Evolutionary conservation across 306 rosid genomes (phyloP).

Genomic region (Clitoria ternatea): DNA sequence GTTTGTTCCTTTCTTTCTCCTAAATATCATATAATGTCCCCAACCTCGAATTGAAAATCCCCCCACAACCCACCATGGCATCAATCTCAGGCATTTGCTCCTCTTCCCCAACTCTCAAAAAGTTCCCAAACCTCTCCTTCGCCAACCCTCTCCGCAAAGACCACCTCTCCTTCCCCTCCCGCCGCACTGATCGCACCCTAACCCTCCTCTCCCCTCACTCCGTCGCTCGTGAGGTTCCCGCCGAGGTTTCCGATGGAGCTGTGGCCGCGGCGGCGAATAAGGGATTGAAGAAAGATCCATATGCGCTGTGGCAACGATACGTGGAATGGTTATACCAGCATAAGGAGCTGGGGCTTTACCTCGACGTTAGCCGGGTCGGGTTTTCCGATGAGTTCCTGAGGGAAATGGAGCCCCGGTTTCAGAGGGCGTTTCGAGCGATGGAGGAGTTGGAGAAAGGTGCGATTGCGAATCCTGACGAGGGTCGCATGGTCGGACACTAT

Average conservation of each 20-base stretch:
- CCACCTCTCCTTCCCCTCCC: conserved; percentile 32
- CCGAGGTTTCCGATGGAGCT: conserved; percentile 1
- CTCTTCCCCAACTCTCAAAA: conserved; percentile 59
- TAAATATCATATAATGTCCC: neutral
- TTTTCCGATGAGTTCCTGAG: conserved; percentile 71
- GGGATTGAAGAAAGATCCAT: conserved; percentile 66
- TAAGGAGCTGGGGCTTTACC: conserved; percentile 68
- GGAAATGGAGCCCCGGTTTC: conserved; percentile 77
- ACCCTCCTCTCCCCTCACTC: conserved; percentile 22
- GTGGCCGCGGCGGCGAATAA: neutral
- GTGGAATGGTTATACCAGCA: conserved; percentile 94
- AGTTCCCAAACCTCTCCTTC: conserved; percentile 29
- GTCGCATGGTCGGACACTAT: conserved; percentile 97
- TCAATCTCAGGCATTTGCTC: conserved; percentile 73
- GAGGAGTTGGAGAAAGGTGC: conserved; percentile 85
- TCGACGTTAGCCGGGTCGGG: conserved; percentile 95
- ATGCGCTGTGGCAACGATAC: conserved; percentile 71
- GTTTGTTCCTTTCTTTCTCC: neutral
- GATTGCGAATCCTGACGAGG: conserved; percentile 94
- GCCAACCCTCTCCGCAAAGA: conserved; percentile 25
- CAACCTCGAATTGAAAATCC: neutral
- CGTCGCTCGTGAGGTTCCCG: conserved; percentile 65
- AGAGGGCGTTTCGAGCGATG: conserved; percentile 70
- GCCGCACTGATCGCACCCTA: neutral
- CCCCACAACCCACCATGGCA: conserved; percentile 44